Base-by-base conservation (phyloP, 2,329 filamentous ascomycete species). In the Lasiodiplodia hormozganensis region DNA sequence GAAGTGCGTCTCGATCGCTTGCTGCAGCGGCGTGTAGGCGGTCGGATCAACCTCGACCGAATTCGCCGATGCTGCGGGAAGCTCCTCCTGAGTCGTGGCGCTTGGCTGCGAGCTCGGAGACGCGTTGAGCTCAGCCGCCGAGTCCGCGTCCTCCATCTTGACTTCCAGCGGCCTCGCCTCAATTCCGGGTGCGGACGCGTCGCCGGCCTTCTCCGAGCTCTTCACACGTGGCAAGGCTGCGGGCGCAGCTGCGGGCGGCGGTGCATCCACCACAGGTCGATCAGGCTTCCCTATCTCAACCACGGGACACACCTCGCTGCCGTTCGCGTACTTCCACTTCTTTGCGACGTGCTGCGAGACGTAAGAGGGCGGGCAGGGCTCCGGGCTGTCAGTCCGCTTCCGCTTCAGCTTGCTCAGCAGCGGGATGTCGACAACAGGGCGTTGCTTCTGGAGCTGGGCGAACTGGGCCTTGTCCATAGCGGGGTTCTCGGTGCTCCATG, bases 1-100 rank as follows among this genome's bases (percentile, higher is more conserved):
- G 79, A 98, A 91, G 80, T 97, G 92, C 70, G 93, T 89, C 76
- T 94, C 90, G 76, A 98, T 91, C 43, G 87, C 86, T 73, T 94
- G 90, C 76, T 88, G 88, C 71, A 91, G 86, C 69, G 82, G 83
- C 47, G 78, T 89, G 82, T 73, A 86, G 70, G 72, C 82, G 76
- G 70, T 73, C 71, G 52, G 70, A 70, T 62, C 68, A 70, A 65
- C 56, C 68, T 71, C 54, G 51, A 56, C 47, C 18, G 49, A 31
- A 52, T 12, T 56, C 6, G 60, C 34, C 28, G 60, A 34, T 31
- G 51, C 49, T 43, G 49, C 62, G 12, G 49, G 31, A 14, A 21
- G 34, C 54, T 62, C 49, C 36, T 68, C 47, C 70, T 76, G 68
- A 66, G 72, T 73, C 38, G 75, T 71, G 47, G 73, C 74, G 71